phyloP scores from a whole-genome alignment of 306 rosid genomes.

The Comarum palustre region DNA sequence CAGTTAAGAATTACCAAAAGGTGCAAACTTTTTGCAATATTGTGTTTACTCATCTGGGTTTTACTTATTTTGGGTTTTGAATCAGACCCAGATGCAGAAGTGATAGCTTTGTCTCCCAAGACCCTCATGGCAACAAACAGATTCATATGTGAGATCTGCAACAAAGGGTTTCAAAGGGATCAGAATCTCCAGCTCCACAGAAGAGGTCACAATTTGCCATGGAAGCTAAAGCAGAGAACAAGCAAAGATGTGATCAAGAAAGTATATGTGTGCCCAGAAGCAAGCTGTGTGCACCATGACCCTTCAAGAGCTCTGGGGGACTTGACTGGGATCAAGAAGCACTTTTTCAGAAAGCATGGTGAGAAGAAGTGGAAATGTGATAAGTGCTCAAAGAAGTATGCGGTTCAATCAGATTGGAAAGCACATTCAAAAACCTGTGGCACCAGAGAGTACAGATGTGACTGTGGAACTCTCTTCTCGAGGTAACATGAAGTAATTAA shows the following conservation, averaged over 20 bases:
- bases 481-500: no score
- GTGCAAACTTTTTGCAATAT: background rate
- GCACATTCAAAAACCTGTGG: conserved; percentile 98
- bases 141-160: conserved; percentile 89
- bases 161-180: conserved; percentile 90
- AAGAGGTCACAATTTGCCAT: conserved; percentile 94
- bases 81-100: conserved; percentile 95
- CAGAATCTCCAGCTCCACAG: conserved; percentile 96
- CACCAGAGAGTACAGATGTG: conserved; percentile 93
- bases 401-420: conserved; percentile 98
- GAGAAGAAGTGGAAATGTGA: conserved; percentile 99
- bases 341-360: conserved; percentile 91
- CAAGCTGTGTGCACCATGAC: conserved; percentile 78
- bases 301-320: conserved; percentile 94
- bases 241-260: conserved; percentile 80
- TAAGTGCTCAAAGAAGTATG: conserved; percentile 84
- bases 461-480: conserved; percentile 98
- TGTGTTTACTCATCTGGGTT: background rate
- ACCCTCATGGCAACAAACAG: conserved; percentile 75
- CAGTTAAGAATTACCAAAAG: background rate
- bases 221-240: conserved; percentile 90
- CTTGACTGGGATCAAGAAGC: conserved; percentile 92
- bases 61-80: background rate
- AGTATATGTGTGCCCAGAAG: conserved; percentile 90
- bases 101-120: conserved; percentile 81